phyloP scores from a whole-genome alignment of 2,329 filamentous ascomycete species.

The Clonostachys chloroleuca region DNA sequence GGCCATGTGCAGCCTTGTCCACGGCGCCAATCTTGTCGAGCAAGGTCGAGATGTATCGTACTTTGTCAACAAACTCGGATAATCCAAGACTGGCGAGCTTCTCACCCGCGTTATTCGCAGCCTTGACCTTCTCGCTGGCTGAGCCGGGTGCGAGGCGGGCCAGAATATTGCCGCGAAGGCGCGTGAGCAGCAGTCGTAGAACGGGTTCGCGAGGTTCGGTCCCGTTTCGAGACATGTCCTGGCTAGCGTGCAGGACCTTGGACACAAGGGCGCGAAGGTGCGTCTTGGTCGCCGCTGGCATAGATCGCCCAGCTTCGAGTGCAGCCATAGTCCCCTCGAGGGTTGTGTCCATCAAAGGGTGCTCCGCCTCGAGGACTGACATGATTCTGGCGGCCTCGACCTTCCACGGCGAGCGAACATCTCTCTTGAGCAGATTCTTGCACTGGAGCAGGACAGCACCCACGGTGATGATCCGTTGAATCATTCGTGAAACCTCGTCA shows the following conservation, averaged over 20 bases:
- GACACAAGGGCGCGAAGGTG: conserved; percentile 54
- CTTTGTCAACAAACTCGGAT: conserved; percentile 67
- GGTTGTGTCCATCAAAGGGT: conserved; percentile 44
- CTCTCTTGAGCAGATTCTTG: conserved; percentile 79
- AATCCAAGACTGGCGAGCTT: conserved; percentile 65
- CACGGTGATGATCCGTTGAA: conserved; percentile 61
- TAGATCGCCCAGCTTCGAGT: conserved; percentile 57
- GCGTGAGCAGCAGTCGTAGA: conserved; percentile 62
- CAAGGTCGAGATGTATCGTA: conserved; percentile 66
- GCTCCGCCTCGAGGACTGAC: conserved; percentile 57
- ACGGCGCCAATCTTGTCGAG: conserved; percentile 61
- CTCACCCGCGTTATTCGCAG: conserved; percentile 64
- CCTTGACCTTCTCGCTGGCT: conserved; percentile 66
- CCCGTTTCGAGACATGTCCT: conserved; percentile 34
- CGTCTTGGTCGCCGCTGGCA: conserved; percentile 57
- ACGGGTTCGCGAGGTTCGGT: conserved; percentile 48
- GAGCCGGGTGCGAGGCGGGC: conserved; percentile 60
- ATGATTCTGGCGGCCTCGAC: conserved; percentile 68
- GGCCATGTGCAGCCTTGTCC: conserved; percentile 62
- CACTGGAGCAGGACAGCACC: conserved; percentile 73
- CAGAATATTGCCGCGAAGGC: conserved; percentile 63
- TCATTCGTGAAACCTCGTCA: conserved; percentile 25
- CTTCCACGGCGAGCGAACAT: conserved; percentile 75
- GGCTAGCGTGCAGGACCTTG: conserved; percentile 48
- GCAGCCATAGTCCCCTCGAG: conserved; percentile 60